Evolutionary conservation across 345 rosid species (phyloP).

Genomic region (Fremontodendron californicum): DNA sequence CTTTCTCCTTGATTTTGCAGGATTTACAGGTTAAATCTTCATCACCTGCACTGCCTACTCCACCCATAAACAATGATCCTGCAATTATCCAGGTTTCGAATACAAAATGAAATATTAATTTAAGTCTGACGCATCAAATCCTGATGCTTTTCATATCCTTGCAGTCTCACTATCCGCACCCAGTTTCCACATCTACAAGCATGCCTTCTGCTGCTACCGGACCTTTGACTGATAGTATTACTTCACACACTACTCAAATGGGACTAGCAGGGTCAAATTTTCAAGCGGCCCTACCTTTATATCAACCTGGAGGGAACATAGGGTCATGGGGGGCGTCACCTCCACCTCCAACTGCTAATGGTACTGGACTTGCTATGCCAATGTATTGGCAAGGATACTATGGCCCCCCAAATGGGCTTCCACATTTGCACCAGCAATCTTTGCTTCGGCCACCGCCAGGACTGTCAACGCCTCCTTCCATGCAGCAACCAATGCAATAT

Average conservation of each 20-base stretch:
- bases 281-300: constrained; percentile 68
- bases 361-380: constrained; percentile 64
- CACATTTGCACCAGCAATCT: constrained; percentile 82
- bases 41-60: constrained; percentile 66
- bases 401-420: constrained; percentile 72
- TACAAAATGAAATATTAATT: neutral
- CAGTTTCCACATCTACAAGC: constrained; percentile 49
- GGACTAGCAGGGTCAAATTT: constrained; percentile 65
- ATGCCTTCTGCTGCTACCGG: constrained; percentile 58
- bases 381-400: constrained; percentile 95
- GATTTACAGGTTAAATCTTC: constrained; percentile 95
- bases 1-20: constrained; percentile 30
- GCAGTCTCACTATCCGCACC: constrained; percentile 88
- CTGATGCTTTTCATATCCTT: constrained; percentile 11
- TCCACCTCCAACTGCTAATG: constrained; percentile 52
- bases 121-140: constrained; percentile 13
- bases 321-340: constrained; percentile 83
- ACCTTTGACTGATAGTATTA: constrained; percentile 41
- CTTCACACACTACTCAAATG: constrained; percentile 51
- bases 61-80: constrained; percentile 75
- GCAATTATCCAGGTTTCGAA: constrained; percentile 82
- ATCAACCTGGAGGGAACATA: constrained; percentile 82
- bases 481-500: constrained; percentile 73
- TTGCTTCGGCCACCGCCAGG: constrained; percentile 75
- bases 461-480: constrained; percentile 54